Base-by-base conservation (phyloP, 2,329 filamentous ascomycete species). In the Pyricularia pennisetigena region DNA sequence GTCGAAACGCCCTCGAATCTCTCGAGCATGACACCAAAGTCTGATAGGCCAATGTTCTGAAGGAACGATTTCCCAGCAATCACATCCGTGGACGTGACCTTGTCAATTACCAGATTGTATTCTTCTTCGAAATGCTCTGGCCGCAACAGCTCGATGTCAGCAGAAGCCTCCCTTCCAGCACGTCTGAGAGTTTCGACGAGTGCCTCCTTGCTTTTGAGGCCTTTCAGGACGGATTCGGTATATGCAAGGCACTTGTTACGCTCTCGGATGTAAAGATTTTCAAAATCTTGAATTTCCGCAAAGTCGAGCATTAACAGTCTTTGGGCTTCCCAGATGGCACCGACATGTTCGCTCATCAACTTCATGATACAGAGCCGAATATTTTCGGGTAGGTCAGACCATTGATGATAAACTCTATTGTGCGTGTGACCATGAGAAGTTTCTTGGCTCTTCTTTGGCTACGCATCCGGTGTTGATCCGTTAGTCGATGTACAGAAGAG, bases 331-430 rank as follows among this genome's bases (percentile, higher is more conserved):
- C 10, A 14, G 29, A 68, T 69, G 24, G 10, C 54, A n/a, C 65
- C 5, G 49, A 67, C 67, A 64, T 67, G 68, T 2, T 49, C 10
- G 1, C 68, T 68, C 54, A 72, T 28, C 64, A 71, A 68, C 26
- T 69, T 68, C 67, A 72, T 66, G 14, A 72, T 49, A n/a, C 69
- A 66, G 9, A 72, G 70, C 66, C 71, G 70, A 67, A 72, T 69
- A 28, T 64, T 68, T 35, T 68, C 66, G 0, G 71, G 68, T 16
- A 72, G 63, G 24, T 57, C 35, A 7, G 30, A 26, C 26, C 32
- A 32, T 49, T 57, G 64, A 4, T 28, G 61, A 30, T 57, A 68
- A 10, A 8, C 9, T 20, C 12, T 5, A 8, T 61, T 16, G 10
- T 5, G 28, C 29, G 0, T 54, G 23, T 57, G 23, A 12, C 28